phyloP scores from a whole-genome alignment of 1,139 yeast species.

The Debaryomycetaceae sp. region DNA sequence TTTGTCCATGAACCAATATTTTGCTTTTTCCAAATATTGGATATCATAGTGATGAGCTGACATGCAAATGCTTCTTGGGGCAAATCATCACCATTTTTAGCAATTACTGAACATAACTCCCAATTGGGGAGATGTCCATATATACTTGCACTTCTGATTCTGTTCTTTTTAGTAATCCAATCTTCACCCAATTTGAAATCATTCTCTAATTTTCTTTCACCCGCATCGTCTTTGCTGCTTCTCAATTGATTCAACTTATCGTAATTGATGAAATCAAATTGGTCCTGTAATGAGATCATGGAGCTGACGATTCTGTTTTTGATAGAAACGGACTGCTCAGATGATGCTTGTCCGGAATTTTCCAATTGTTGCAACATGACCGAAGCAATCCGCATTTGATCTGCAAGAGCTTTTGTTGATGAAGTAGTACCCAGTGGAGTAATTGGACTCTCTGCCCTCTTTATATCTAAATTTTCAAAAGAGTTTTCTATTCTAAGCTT shows the following conservation, averaged over 20 bases:
- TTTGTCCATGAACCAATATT: conserved; percentile 83
- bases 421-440: conserved; percentile 3
- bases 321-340: conserved; percentile 71
- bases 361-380: conserved; percentile 91
- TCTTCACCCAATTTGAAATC: conserved; percentile 93
- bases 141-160: conserved; percentile 73
- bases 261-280: conserved; percentile 45
- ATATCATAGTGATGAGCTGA: conserved; percentile 82
- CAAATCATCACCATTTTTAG: conserved; percentile 91
- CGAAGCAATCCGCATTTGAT: conserved; percentile 94
- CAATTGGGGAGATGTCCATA: conserved; percentile 87
- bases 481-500: conserved; percentile 6
- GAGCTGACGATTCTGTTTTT: conserved; percentile 77
- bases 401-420: conserved; percentile 57
- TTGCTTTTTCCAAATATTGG: conserved; percentile 74
- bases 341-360: conserved; percentile 62
- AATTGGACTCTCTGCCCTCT: conserved; percentile 2
- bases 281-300: conserved; percentile 83
- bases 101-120: conserved; percentile 94
- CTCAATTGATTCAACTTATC: conserved; percentile 52
- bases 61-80: conserved; percentile 98
- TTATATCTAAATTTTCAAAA: neutral
- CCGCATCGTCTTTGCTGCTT: conserved; percentile 51
- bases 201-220: conserved; percentile 86
- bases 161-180: conserved; percentile 76